phyloP scores from a whole-genome alignment of 2,329 filamentous ascomycete species.

The Drechmeria coniospora region DNA sequence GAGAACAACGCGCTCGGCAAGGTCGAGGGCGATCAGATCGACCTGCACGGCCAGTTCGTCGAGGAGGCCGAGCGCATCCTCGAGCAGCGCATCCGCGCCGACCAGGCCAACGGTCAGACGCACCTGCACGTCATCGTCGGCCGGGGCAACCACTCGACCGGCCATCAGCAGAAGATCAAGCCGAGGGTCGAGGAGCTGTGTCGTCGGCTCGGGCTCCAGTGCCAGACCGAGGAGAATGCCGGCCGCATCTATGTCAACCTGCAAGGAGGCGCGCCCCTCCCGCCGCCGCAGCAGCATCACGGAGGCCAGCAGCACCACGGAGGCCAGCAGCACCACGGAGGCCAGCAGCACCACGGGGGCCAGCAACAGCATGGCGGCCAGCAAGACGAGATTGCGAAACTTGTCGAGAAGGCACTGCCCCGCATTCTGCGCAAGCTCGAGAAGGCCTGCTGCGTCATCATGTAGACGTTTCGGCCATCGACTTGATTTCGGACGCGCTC shows the following conservation, averaged over 20 bases:
- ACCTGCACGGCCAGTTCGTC: conserved; percentile 87
- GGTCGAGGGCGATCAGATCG: conserved; percentile 69
- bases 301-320: conserved; percentile 16
- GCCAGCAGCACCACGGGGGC: conserved; percentile 28
- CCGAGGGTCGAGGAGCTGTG: conserved; percentile 86
- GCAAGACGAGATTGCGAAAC: conserved; percentile 40
- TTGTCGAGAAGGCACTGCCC: conserved; percentile 44
- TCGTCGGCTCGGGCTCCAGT: conserved; percentile 66
- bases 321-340: conserved; percentile 23
- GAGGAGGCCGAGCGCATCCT: conserved; percentile 89
- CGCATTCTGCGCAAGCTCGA: conserved; percentile 49
- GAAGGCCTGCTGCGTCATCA: conserved; percentile 58
- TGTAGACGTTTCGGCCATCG: conserved; percentile 36
- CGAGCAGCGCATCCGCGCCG: conserved; percentile 69
- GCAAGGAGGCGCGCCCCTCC: conserved; percentile 50
- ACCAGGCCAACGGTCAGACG: conserved; percentile 54
- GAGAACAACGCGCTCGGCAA: conserved; percentile 75
- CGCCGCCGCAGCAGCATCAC: conserved; percentile 25
- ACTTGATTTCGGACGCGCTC: not conserved
- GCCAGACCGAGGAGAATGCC: conserved; percentile 73
- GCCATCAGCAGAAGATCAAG: conserved; percentile 85
- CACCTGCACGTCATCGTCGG: conserved; percentile 93
- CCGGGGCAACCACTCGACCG: conserved; percentile 74
- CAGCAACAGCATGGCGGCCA: conserved; percentile 25
- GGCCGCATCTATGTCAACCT: conserved; percentile 83